phyloP scores from a whole-genome alignment of 768 basidiomycete genomes.

The Brasilioporus rufonigricans region DNA sequence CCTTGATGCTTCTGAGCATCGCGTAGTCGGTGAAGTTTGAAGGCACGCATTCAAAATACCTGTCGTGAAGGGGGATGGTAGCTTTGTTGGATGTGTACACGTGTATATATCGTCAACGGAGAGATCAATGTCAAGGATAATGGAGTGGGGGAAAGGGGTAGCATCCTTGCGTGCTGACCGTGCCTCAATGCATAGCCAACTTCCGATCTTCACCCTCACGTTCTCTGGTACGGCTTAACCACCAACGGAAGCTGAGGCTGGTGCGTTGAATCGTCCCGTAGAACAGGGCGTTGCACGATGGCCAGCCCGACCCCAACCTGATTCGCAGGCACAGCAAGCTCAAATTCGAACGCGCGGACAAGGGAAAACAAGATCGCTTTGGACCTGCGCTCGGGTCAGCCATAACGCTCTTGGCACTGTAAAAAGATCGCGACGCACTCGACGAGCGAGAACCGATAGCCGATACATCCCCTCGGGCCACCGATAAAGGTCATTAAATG shows the following conservation, averaged over 20 bases:
- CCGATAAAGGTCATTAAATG: conserved; percentile 61
- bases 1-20: conserved; percentile 7
- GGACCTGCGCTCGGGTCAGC: conserved; percentile 22
- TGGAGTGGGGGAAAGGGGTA: not conserved
- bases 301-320: conserved; percentile 33
- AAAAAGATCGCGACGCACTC: conserved; percentile 44
- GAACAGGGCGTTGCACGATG: conserved; percentile 44
- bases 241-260: conserved; percentile 45
- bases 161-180: no score
- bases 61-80: not conserved
- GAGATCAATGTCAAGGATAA: not conserved
- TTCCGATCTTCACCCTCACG: not conserved
- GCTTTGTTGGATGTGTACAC: not conserved
- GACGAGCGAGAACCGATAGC: conserved; percentile 60
- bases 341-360: conserved; percentile 49
- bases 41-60: not conserved
- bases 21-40: conserved; percentile 11
- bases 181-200: not conserved
- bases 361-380: conserved; percentile 49
- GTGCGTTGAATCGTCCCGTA: conserved; percentile 38
- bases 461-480: conserved; percentile 65
- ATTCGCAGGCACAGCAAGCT: conserved; percentile 46
- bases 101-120: not conserved
- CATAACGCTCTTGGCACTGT: not conserved
- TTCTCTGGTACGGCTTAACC: conserved; percentile 7